Evolutionary conservation across 2,329 filamentous ascomycete species (phyloP).

Genomic region (Botrytis deweyae): DNA sequence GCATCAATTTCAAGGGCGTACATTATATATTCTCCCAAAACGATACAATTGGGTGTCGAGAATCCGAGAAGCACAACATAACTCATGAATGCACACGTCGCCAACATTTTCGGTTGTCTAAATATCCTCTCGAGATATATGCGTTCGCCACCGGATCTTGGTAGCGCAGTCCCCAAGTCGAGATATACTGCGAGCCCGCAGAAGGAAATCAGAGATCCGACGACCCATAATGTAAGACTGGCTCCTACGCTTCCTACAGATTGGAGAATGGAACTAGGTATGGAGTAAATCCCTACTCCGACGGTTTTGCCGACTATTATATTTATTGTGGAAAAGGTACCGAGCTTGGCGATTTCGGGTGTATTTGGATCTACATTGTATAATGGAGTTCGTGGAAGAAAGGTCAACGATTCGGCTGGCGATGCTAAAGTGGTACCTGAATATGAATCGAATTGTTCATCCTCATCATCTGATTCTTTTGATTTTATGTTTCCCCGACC

Average conservation of each 20-base stretch:
- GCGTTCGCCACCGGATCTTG: not conserved
- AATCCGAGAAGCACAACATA: not conserved
- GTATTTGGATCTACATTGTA: not conserved
- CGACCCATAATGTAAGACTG: constrained; percentile 53
- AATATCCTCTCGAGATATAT: not conserved
- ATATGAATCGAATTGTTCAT: not conserved
- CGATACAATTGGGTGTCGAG: not conserved
- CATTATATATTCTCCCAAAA: constrained; percentile 47
- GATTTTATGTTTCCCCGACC: not conserved
- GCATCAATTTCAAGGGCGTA: constrained; percentile 45
- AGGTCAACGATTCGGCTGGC: not conserved
- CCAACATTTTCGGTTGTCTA: not conserved
- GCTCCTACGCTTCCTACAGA: constrained; percentile 56
- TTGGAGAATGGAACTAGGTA: constrained; percentile 56
- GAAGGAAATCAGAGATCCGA: constrained; percentile 48
- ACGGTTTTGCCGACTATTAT: constrained; percentile 30
- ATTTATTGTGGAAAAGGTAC: not conserved
- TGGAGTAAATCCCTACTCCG: constrained; percentile 52
- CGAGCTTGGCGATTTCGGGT: not conserved
- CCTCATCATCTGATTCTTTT: not conserved
- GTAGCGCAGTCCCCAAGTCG: not conserved
- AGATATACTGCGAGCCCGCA: constrained; percentile 41
- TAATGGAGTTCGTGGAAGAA: not conserved
- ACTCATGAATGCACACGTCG: not conserved
- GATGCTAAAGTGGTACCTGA: not conserved